Base-by-base conservation (phyloP, 352 stramenopile species). In the Pythium scleroteichum region DNA sequence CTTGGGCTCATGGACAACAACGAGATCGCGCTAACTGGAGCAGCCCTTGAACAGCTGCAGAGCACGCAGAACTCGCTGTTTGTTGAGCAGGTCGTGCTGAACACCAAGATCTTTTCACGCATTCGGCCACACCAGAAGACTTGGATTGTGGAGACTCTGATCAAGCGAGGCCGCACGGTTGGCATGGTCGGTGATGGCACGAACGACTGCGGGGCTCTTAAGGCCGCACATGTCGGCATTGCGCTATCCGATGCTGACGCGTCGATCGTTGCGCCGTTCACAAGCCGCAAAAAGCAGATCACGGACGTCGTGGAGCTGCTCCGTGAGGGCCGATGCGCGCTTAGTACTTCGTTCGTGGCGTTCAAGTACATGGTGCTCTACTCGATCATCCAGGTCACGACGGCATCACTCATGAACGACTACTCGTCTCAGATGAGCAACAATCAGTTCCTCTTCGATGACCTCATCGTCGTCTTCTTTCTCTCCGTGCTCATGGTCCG, bases 351-450 rank as follows among this genome's bases (percentile, higher is more conserved):
- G 24, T 92, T 97, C 24, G 76, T 90, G 7, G 73, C 76, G 4
- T 98, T 97, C 72, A 93, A 96, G 52, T 98, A 87, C 66, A 94
- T 97, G 82, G 89, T 98, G 44, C 78, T 97, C 45, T 98, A 97
- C 75, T 89, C 88, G 46, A 84, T 97, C 64, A 81, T 97, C 33
- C 85, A 96, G 65, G 76, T 92, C 17, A 88, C 79, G 13, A 64
- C 90, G 64, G 72, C 81, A 33, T 77, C 79, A 24, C 61, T 85
- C 6, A 83, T 91, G 79, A 85, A 84, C 58, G 73, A 82, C 45
- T 58, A 79, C 38, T 45, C 74, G 39, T 86, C 81, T 16, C 75
- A 88, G 62, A 87, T 92, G 72, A 88, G 79, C 66, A 84, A 88
- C 69, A 76, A 75, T 35, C 83, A 93, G 68, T 91, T 88, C 62